phyloP scores from a whole-genome alignment of 2,329 filamentous ascomycete species.

The Pseudogymnoascus sp. region DNA sequence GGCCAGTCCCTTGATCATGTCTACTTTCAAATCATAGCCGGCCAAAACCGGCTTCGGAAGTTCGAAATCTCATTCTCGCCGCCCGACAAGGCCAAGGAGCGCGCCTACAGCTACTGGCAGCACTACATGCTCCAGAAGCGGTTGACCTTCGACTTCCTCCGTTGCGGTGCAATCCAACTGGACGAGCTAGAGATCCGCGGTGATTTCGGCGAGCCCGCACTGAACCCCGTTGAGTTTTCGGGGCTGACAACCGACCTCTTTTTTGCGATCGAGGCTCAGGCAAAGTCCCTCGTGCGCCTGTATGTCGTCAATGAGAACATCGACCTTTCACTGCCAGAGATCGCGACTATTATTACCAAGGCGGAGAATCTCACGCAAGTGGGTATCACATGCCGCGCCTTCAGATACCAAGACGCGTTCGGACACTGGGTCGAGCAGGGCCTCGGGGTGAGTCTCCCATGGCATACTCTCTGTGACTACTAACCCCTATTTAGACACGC shows the following conservation, averaged over 20 bases:
- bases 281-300: not conserved
- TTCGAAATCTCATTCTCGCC: not conserved
- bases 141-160: not conserved
- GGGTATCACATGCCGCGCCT: not conserved
- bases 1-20: not conserved
- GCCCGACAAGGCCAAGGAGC: not conserved
- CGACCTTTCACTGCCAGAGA: not conserved
- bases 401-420: not conserved
- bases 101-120: not conserved
- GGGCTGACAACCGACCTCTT: not conserved
- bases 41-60: not conserved
- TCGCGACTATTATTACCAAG: not conserved
- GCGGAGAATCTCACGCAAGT: not conserved
- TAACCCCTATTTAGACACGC: not conserved
- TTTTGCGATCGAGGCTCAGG: not conserved
- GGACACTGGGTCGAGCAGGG: not conserved
- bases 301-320: not conserved
- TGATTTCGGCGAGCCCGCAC: not conserved
- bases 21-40: not conserved
- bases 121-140: conserved; percentile 3
- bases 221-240: not conserved
- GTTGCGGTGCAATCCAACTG: not conserved
- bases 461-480: not conserved
- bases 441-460: not conserved
- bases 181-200: not conserved